Percentiles rank a stretch among this genome's conserved stretches.
Evolutionary conservation across 352 stramenopile genomes (phyloP).

Genomic region (Phytophthora chlamydospora): DNA sequence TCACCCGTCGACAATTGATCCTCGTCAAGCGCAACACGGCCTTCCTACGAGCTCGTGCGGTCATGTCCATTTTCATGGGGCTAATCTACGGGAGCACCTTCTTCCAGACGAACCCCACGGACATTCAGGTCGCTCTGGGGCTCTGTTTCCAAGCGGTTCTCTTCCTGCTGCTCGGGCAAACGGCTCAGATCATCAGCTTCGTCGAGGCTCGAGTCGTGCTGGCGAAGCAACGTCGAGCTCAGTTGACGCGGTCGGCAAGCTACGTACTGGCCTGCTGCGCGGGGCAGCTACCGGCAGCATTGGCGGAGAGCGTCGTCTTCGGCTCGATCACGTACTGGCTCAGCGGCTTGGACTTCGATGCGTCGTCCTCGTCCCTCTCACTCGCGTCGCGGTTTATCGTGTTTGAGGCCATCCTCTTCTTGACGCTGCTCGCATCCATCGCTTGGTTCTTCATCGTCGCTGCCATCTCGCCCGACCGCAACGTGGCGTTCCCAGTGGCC

Average conservation of each 20-base stretch:
- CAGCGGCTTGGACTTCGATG: conserved; percentile 51
- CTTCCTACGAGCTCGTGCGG: conserved; percentile 26
- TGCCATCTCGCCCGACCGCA: conserved; percentile 25
- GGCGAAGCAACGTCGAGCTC: conserved; percentile 68
- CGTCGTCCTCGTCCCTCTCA: conserved; percentile 6
- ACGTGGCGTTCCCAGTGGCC: conserved; percentile 42
- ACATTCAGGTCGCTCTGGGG: conserved; percentile 46
- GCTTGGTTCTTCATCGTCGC: conserved; percentile 36
- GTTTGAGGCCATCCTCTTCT: conserved; percentile 62
- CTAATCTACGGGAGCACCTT: conserved; percentile 39
- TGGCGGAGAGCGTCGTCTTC: conserved; percentile 71
- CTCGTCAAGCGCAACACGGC: conserved; percentile 31
- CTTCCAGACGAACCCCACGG: conserved; percentile 24
- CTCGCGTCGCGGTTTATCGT: conserved; percentile 47
- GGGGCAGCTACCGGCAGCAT: conserved; percentile 33
- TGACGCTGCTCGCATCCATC: conserved; percentile 34
- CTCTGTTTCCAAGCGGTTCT: conserved; percentile 75
- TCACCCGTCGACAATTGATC: conserved; percentile 32
- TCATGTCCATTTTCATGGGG: conserved; percentile 38
- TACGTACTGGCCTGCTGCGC: conserved; percentile 54
- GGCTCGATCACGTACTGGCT: conserved; percentile 76
- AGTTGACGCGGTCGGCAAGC: conserved; percentile 68
- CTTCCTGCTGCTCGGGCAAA: conserved; percentile 66
- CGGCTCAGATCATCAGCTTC: conserved; percentile 67
- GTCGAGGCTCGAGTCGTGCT: conserved; percentile 51